Evolutionary conservation across 495 filamentous ascomycete genomes (phyloP), one percentile per base, ranked within the genome.

Genomic region (Delitschia confertaspora): DNA sequence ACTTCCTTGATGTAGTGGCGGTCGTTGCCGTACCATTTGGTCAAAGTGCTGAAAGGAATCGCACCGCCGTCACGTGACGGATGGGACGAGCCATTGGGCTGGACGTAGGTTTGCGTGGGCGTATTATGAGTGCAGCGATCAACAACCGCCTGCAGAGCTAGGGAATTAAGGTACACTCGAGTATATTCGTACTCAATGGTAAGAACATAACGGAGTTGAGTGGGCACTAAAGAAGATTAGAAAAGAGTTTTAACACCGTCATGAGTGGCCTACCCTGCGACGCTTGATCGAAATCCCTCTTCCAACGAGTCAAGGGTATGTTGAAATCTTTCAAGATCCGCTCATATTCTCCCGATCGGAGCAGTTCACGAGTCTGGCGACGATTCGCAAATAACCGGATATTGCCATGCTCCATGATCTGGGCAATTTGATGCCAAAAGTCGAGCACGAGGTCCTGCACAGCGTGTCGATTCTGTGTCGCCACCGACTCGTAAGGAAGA

Each of bases 121-220:
- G 57, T 55, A 33, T 75, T 85, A 27, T 71, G 82, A 4, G 86
- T 88, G 69, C 86, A 95, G 25, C 89, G 76, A 62, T 95, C 89
- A 13, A 95, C 82, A 14, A 96, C 87, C 4, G 91, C 93, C 67
- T 98, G 91, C 9, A 98, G 66, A 3, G 86, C 85, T 10, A 98
- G 71, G 4, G 86, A 93, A 56, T 95, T 95, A 65, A 94, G 72
- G 59, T 95, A 96, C 35, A 95, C 60, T 13, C 60, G 53, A 17
- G 57, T 45, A 33, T 64, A 65, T 30, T 64, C 62, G 45, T 55
- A 61, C 24, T 62, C 91, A 45, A 98, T 94, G 21, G 79, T 78
- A 5, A 98, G 66, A 37, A 96, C 87, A 53, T 82, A 76, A 26
- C 80, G 76, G 62, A 93, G 86, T 46, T 83, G 80, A 4, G 73